Base-by-base conservation (phyloP, 805 yeast genomes). In the Priceomyces castillae region DNA sequence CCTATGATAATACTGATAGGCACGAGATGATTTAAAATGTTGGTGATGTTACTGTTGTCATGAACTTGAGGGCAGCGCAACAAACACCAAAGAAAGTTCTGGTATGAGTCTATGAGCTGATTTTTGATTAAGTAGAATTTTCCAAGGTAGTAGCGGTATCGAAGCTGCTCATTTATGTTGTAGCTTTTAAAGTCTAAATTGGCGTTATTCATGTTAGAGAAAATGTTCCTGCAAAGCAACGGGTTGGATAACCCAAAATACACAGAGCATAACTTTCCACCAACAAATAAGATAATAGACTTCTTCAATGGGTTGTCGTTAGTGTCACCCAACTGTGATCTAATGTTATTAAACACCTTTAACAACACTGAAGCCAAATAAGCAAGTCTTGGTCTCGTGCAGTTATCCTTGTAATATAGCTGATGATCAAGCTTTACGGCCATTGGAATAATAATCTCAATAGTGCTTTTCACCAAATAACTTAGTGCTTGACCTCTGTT, bases 1-100 rank as follows among this genome's bases (percentile, higher is more conserved):
- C 89, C 89, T 33, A 80, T 65, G 1, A 81, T 55, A 6, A 83
- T 56, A 2, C 80, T 70, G 0, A 76, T 64, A 0, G 88, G 83
- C 1, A 82, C 47, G 33, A 82, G 60, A 44, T 73, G 73, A 25
- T 68, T 64, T 26, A 82, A 58, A 4, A 82, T 67, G 30, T 63
- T 57, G 11, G 67, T 59, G 31, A 65, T 59, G 56, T 79, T 78
- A 10, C 48, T 40, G 28, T 58, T 56, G 30, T 64, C 59, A 3
- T 58, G 48, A 2, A 47, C 37, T 3, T 57, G 33, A 0, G 71
- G 69, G 39, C 76, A 65, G 35, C 70, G 61, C 2, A 52, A 45
- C 38, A 75, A 77, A 31, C 86, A 76, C 78, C 81, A 78, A n/a
- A 59, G 52, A 28, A 84, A 63, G 54, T 84, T 86, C 25, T 58